These are phyloP conservation scores for Phialophora expanda DNA, from an alignment of 2,329 filamentous ascomycete species.

Conservation along the genomic window DNA sequence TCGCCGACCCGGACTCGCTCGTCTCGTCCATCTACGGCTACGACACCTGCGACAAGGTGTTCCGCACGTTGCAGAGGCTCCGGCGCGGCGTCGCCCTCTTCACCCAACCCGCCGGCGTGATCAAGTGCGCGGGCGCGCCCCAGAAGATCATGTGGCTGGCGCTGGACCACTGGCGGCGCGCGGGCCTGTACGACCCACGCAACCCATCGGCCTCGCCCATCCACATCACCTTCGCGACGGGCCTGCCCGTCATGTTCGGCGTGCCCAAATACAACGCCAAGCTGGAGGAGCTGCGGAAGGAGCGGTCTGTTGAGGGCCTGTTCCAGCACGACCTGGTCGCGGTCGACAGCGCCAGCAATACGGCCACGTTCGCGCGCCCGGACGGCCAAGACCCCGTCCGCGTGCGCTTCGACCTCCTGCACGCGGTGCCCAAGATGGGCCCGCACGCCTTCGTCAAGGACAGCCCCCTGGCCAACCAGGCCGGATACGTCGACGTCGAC, in stretches of 20 bases:
- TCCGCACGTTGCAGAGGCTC: slow-evolving; percentile 55
- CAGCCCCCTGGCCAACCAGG: slow-evolving; percentile 59
- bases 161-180: slow-evolving; percentile 62
- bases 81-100: slow-evolving; percentile 61
- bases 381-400: slow-evolving; percentile 53
- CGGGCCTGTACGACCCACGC: slow-evolving; percentile 56
- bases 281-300: slow-evolving; percentile 60
- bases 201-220: slow-evolving; percentile 52
- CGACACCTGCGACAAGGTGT: slow-evolving; percentile 61
- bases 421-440: slow-evolving; percentile 65
- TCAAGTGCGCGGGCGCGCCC: slow-evolving; percentile 67
- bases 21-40: slow-evolving; percentile 66
- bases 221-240: slow-evolving; percentile 62
- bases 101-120: slow-evolving; percentile 62
- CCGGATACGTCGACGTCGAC: slow-evolving; percentile 65
- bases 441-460: slow-evolving; percentile 61
- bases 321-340: slow-evolving; percentile 76
- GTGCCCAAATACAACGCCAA: slow-evolving; percentile 64
- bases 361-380: slow-evolving; percentile 60
- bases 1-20: slow-evolving; percentile 53
- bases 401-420: slow-evolving; percentile 60
- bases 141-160: slow-evolving; percentile 69
- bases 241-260: slow-evolving; percentile 63
- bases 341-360: slow-evolving; percentile 68
- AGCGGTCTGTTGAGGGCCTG: slow-evolving; percentile 62